These are phyloP conservation scores for Medicago ruthenica DNA, from an alignment of 306 rosid species.

Conservation along the genomic window DNA sequence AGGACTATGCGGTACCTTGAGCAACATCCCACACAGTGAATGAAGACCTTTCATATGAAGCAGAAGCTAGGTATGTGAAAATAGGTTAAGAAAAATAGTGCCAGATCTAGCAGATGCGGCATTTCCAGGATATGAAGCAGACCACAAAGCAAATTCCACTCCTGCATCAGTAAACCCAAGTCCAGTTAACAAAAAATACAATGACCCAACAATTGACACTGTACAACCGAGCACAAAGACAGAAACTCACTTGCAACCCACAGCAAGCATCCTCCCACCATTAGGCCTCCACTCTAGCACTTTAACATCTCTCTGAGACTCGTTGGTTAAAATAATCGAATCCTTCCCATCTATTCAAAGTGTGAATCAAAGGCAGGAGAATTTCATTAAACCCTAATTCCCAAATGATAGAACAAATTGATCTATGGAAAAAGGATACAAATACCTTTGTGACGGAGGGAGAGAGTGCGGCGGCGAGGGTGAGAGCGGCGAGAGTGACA, in stretches of 20 bases:
- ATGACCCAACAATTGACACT: neutral
- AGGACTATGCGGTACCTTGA: constrained; percentile 63
- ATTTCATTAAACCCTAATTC: too few species aligned
- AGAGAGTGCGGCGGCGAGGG: too few species aligned
- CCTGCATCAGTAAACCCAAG: constrained; percentile 51
- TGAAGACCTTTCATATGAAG: constrained; percentile 84
- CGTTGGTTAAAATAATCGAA: constrained; percentile 69
- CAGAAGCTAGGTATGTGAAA: constrained; percentile 84
- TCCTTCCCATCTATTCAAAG: constrained; percentile 80
- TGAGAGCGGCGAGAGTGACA: too few species aligned
- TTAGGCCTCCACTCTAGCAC: constrained; percentile 95
- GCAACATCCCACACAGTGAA: constrained; percentile 96
- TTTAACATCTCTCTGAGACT: constrained; percentile 73
- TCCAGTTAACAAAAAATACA: constrained; percentile 36
- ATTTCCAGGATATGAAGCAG: constrained; percentile 92
- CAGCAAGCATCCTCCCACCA: constrained; percentile 76
- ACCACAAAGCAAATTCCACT: constrained; percentile 86
- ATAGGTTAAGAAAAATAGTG: constrained; percentile 70
- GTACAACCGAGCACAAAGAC: constrained; percentile 36
- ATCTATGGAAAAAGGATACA: too few species aligned
- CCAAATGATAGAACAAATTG: too few species aligned
- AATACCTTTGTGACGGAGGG: too few species aligned
- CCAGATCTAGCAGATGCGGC: constrained; percentile 87
- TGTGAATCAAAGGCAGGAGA: too few species aligned
- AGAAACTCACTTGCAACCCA: constrained; percentile 88